Conservation (phyloP, 2,329 filamentous ascomycete species). For the Aspergillus alliaceus region DNA sequence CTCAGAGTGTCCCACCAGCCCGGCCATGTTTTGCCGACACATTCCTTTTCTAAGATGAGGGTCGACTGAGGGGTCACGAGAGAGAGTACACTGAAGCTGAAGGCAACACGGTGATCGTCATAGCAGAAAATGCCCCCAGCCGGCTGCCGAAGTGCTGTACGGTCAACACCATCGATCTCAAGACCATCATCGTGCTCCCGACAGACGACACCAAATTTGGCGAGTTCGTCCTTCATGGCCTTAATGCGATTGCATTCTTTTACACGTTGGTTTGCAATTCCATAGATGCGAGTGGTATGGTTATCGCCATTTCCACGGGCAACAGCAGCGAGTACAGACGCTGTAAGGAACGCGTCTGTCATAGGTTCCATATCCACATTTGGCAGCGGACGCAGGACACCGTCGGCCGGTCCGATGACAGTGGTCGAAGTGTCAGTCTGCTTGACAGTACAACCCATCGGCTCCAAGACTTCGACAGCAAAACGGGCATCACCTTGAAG, state of each 20-base stretch:
- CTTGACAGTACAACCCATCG: constrained; percentile 90
- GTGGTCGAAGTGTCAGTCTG: constrained; percentile 86
- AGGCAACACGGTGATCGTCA: constrained; percentile 95
- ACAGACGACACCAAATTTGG: constrained; percentile 87
- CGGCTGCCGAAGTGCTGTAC: constrained; percentile 55
- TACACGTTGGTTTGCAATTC: constrained; percentile 95
- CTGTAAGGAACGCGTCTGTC: constrained; percentile 97
- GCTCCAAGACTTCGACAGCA: constrained; percentile 81
- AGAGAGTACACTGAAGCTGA: constrained; percentile 94
- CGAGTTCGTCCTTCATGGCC: constrained; percentile 92
- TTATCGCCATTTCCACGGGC: constrained; percentile 66
- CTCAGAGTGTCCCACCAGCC: constrained; percentile 95
- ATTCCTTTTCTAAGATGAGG: constrained; percentile 84
- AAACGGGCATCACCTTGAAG: constrained; percentile 95
- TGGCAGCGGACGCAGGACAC: constrained; percentile 70
- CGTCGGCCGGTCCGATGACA: constrained; percentile 80
- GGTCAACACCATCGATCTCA: constrained; percentile 58
- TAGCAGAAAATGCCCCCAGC: constrained; percentile 81
- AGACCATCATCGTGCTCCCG: constrained; percentile 94
- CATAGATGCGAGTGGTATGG: constrained; percentile 76
- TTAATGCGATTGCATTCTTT: constrained; percentile 97
- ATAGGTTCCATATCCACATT: constrained; percentile 98
- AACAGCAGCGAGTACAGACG: constrained; percentile 87
- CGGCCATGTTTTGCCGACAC: constrained; percentile 96
- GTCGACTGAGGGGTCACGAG: constrained; percentile 69